phyloP scores from a whole-genome alignment of 805 yeast genomes.

The Wickerhamiella azymoides region DNA sequence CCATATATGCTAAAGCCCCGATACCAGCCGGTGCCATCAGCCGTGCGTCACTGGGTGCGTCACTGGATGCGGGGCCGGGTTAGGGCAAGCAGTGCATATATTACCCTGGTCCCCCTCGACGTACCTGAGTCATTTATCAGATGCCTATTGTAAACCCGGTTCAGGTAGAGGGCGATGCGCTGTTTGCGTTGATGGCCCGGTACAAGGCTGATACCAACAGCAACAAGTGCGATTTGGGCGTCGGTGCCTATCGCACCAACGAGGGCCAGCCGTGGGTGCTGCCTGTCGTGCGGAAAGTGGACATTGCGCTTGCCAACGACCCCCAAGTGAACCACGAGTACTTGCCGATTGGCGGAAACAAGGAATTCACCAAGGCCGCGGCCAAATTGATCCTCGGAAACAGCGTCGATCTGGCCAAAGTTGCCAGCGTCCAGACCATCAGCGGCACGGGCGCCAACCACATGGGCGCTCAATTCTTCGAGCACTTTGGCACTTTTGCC shows the following conservation, averaged over 20 bases:
- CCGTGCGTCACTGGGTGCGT: too few species aligned
- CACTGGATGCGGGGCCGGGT: slow-evolving; percentile 3
- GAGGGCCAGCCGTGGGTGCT: slow-evolving; percentile 79
- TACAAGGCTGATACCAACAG: slow-evolving; percentile 29
- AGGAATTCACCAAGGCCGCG: slow-evolving; percentile 51
- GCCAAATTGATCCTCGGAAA: slow-evolving; percentile 58
- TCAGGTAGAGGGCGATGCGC: slow-evolving; percentile 64
- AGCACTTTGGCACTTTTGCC: slow-evolving; percentile 36
- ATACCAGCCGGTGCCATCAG: too few species aligned
- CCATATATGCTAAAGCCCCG: too few species aligned
- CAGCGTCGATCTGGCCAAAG: slow-evolving; percentile 41
- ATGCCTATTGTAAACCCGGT: slow-evolving; percentile 14
- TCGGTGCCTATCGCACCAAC: slow-evolving; percentile 89
- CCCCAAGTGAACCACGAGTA: slow-evolving; percentile 62
- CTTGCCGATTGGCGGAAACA: slow-evolving; percentile 72
- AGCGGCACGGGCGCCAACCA: slow-evolving; percentile 94
- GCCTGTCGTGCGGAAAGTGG: slow-evolving; percentile 61
- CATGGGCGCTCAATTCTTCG: slow-evolving; percentile 66
- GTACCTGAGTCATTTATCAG: neutral
- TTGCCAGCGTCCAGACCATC: slow-evolving; percentile 75
- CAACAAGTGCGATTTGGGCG: slow-evolving; percentile 46
- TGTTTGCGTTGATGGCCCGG: slow-evolving; percentile 48
- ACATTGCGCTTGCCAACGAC: slow-evolving; percentile 22
- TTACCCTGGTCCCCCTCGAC: too few species aligned
- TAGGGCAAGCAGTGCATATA: too few species aligned